phyloP scores from a whole-genome alignment of 2,329 filamentous ascomycete species.

The Aspergillus carbonarius region DNA sequence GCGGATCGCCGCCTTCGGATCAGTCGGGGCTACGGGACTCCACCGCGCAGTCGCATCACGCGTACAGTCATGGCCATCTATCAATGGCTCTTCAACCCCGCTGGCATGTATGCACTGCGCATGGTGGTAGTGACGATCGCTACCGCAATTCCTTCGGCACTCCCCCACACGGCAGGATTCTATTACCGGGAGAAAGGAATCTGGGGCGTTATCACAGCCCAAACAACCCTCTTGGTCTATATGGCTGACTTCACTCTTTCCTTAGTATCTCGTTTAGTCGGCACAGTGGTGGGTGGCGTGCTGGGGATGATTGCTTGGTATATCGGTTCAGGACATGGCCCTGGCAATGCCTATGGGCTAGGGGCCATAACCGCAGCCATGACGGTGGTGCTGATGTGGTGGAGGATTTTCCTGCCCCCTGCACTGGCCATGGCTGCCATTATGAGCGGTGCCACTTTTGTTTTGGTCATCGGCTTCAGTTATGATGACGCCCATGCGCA shows the following conservation, averaged over 20 bases:
- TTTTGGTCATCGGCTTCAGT: conserved; percentile 50
- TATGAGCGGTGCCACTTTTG: conserved; percentile 46
- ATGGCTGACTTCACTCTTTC: conserved; percentile 54
- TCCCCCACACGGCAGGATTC: conserved; percentile 49
- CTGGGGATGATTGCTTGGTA: conserved; percentile 54
- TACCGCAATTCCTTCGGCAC: conserved; percentile 42
- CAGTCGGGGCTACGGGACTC: conserved; percentile 32
- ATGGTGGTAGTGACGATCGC: conserved; percentile 51
- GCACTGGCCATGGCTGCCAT: conserved; percentile 34
- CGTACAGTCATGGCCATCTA: conserved; percentile 31
- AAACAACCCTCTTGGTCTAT: conserved; percentile 51
- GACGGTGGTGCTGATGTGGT: conserved; percentile 35
- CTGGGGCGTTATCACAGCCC: conserved; percentile 54
- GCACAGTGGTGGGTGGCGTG: conserved; percentile 50
- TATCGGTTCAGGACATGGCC: conserved; percentile 49
- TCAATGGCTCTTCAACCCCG: conserved; percentile 36
- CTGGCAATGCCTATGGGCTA: conserved; percentile 53
- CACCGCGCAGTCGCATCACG: conserved; percentile 27
- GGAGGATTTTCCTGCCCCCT: conserved; percentile 35
- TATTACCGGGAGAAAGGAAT: conserved; percentile 55
- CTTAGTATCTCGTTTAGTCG: conserved; percentile 42
- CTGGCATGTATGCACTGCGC: conserved; percentile 50
- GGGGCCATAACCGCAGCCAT: conserved; percentile 42
- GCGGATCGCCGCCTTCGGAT: conserved; percentile 34
- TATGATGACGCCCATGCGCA: conserved; percentile 46